Evolutionary conservation across 2,329 filamentous ascomycete species (phyloP).

Genomic region (Alternaria novae-zelandiae): DNA sequence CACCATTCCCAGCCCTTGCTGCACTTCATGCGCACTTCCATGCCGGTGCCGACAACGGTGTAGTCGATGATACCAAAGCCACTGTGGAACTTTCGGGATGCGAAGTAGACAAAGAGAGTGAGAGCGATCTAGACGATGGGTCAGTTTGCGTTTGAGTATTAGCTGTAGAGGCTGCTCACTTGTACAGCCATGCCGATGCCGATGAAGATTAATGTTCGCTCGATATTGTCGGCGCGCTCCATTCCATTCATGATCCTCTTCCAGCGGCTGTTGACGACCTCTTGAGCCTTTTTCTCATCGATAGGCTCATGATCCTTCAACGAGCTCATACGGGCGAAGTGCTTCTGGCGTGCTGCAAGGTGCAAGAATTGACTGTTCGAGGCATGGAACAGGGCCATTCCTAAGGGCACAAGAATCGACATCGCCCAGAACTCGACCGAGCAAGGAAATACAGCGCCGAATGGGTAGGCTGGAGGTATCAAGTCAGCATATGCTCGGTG

Average conservation of each 20-base stretch:
- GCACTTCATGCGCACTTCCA: slow-evolving; percentile 33
- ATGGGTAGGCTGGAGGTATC: slow-evolving; percentile 25
- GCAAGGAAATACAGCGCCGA: slow-evolving; percentile 34
- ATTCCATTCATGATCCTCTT: slow-evolving; percentile 30
- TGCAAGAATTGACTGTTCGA: slow-evolving; percentile 46
- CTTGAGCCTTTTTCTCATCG: slow-evolving; percentile 31
- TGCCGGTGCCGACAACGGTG: slow-evolving; percentile 30
- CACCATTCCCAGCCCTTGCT: slow-evolving; percentile 48
- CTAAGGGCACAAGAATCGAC: neutral
- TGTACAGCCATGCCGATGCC: slow-evolving; percentile 35
- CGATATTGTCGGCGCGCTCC: slow-evolving; percentile 34
- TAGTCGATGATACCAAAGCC: slow-evolving; percentile 41
- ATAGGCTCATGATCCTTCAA: slow-evolving; percentile 32
- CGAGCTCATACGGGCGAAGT: slow-evolving; percentile 33
- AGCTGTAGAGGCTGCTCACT: slow-evolving; percentile 16
- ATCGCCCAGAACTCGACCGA: slow-evolving; percentile 37
- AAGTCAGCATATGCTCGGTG: neutral
- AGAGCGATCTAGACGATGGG: slow-evolving; percentile 23
- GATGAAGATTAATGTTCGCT: slow-evolving; percentile 36
- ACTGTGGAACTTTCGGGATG: slow-evolving; percentile 42
- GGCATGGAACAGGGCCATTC: slow-evolving; percentile 39
- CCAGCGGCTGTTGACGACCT: slow-evolving; percentile 31
- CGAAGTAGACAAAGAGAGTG: slow-evolving; percentile 40
- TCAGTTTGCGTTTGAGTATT: neutral
- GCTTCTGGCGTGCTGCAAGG: slow-evolving; percentile 41